A percentile compares a stretch with the other conserved stretches of the same genome.
Conservation (phyloP, 106 monocot species). For the Platanthera guangdongensis region DNA sequence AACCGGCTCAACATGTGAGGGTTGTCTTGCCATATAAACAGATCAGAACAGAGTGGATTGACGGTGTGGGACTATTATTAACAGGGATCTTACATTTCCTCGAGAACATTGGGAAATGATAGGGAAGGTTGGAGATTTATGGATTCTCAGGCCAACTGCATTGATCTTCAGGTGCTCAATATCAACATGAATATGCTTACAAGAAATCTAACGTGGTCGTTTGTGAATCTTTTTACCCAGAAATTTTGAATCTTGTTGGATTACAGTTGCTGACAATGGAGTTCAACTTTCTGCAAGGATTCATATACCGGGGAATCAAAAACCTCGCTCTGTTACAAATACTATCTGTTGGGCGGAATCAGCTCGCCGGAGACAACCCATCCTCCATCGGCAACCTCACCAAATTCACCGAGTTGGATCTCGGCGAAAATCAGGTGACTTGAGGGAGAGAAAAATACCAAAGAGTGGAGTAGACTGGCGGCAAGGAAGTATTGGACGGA, state of each 20-base stretch:
- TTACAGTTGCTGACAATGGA: background rate
- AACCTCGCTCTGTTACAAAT: background rate
- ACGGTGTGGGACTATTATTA: too few species aligned
- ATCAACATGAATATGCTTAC: background rate
- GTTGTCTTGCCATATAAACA: too few species aligned
- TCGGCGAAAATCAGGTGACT: background rate
- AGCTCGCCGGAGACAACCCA: slow-evolving; percentile 1
- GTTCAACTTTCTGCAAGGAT: background rate
- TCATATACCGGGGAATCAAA: background rate
- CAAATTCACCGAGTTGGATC: background rate
- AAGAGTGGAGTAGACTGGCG: too few species aligned
- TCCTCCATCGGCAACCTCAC: slow-evolving; percentile 8
- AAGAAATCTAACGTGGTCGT: background rate
- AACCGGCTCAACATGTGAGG: too few species aligned
- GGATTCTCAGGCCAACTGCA: slow-evolving; percentile 12
- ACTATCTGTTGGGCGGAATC: background rate
- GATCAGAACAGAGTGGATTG: too few species aligned
- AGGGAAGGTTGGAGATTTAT: slow-evolving; percentile 1
- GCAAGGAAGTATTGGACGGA: too few species aligned
- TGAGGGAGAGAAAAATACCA: too few species aligned
- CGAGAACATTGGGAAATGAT: background rate
- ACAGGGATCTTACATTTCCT: slow-evolving; percentile 9
- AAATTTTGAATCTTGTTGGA: slow-evolving; percentile 4
- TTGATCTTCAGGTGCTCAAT: background rate
- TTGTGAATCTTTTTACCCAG: slow-evolving; percentile 7